Base-by-base conservation (phyloP, 768 basidiomycete species). In the Boletus huronensis region DNA sequence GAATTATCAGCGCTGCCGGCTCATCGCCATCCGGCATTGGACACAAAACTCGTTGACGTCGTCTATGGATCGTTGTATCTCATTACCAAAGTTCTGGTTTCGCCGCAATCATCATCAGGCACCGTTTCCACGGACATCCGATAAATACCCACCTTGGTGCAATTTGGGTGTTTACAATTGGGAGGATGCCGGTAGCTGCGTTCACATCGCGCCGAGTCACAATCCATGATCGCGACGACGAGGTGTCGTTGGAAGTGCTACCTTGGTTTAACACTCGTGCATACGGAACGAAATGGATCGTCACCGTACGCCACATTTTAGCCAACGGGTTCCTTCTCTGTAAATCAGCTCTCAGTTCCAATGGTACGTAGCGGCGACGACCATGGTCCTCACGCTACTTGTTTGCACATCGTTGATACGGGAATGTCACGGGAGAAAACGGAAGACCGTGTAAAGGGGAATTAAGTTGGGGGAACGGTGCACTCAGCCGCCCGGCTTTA, bases 171-270 rank as follows among this genome's bases (percentile, higher is more conserved):
- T 52, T 76, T 78, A 67, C 88, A 90, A 44, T 67, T 69, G 51
- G 68, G 78, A 14, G 80, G 77, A 64, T 90, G 88, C 59, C 72
- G 74, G 52, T 78, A 77, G 63, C 86, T 88, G 60, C 78, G 77
- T 67, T 84, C 81, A 72, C 88, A 90, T 34, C 73, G 77, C 34
- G 64, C 63, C 10, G 81, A 83, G 66, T 83, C 82, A 73, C 88
- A 90, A 67, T 90, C 88, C 70, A 84, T 74, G 70, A 90, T 87
- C 48, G 86, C 88, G 47, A 83, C 74, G 55, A 90, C 79, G 36
- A 83, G 69, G 58, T 88, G 88, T 49, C 88, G 82, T 70, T 90
- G 88, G 66, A 90, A 90, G 67, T 90, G 88, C 88, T 90, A 56
- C 32, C 26, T 47, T 11, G 23, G 44, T 47, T 69, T 32, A 66